Percentiles rank a stretch among this genome's conserved stretches.
Conservation (phyloP, 148 eudicot genomes). For the Diospyros lotus region DNA sequence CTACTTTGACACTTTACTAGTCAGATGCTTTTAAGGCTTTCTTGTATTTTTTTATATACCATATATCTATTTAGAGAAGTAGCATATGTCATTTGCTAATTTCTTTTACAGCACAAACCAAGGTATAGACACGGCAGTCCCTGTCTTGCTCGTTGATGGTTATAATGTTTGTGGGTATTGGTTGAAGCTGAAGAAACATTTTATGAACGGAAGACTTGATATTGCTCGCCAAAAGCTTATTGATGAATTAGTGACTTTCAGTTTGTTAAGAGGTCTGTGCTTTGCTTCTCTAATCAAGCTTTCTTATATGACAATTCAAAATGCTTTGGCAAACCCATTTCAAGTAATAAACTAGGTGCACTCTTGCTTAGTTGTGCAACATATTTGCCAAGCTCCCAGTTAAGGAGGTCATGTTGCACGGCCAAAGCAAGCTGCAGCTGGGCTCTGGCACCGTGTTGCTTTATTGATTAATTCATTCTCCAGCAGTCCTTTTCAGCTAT, state of each 20-base stretch:
- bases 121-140: slow-evolving; percentile 67
- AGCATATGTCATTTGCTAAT: slow-evolving; percentile 13
- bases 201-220: slow-evolving; percentile 75
- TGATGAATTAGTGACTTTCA: slow-evolving; percentile 79
- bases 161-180: slow-evolving; percentile 98
- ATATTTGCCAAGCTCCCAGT: neutral
- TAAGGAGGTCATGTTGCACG: neutral
- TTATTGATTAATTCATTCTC: neutral
- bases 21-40: slow-evolving; percentile 32
- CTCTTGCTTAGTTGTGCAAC: neutral
- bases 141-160: slow-evolving; percentile 98
- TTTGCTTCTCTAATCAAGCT: slow-evolving; percentile 14
- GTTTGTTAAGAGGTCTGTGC: slow-evolving; percentile 82
- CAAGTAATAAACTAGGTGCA: neutral
- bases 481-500: neutral
- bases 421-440: neutral
- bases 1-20: slow-evolving; percentile 77
- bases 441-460: neutral
- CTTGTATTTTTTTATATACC: slow-evolving; percentile 2
- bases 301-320: neutral
- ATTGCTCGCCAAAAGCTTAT: slow-evolving; percentile 90
- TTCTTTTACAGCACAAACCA: slow-evolving; percentile 65
- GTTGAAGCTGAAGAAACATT: slow-evolving; percentile 90
- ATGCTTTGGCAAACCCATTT: neutral
- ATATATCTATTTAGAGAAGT: slow-evolving; percentile 16